phyloP scores from a whole-genome alignment of 495 filamentous ascomycete species.

The Recurvomyces mirabilis region DNA sequence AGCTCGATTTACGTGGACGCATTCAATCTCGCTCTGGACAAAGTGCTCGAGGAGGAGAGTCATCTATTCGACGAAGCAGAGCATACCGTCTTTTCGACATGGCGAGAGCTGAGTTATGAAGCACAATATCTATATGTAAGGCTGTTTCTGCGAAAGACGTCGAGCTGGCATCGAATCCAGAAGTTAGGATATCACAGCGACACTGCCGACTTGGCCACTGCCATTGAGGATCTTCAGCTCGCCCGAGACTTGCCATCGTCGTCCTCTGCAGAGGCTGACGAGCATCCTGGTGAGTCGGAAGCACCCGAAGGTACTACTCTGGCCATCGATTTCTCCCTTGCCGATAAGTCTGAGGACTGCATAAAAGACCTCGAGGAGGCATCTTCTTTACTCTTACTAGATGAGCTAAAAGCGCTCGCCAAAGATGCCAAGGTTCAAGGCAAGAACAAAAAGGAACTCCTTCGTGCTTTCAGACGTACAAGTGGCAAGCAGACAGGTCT shows the following conservation, averaged over 20 bases:
- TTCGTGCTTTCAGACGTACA: constrained; percentile 55
- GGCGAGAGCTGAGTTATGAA: constrained; percentile 67
- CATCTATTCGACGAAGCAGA: constrained; percentile 81
- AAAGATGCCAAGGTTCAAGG: constrained; percentile 81
- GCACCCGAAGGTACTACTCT: constrained; percentile 39
- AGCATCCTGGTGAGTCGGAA: constrained; percentile 38
- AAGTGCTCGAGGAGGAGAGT: constrained; percentile 77
- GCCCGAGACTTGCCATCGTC: constrained; percentile 34
- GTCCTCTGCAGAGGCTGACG: constrained; percentile 28
- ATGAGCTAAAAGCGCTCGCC: constrained; percentile 75
- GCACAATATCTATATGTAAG: constrained; percentile 91
- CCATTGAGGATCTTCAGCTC: constrained; percentile 50
- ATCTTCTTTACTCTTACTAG: constrained; percentile 63
- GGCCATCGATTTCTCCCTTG: constrained; percentile 55
- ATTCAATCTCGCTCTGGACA: constrained; percentile 86
- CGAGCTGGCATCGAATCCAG: constrained; percentile 82
- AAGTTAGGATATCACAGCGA: constrained; percentile 70
- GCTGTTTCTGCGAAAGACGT: constrained; percentile 85
- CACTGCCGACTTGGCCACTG: constrained; percentile 58
- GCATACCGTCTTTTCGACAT: constrained; percentile 62
- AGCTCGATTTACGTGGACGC: constrained; percentile 93
- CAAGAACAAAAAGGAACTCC: constrained; percentile 76
- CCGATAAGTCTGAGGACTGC: constrained; percentile 57
- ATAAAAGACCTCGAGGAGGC: constrained; percentile 80
- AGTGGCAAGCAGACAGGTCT: constrained; percentile 66